Percentiles rank a stretch among this genome's conserved stretches.
phyloP scores from a whole-genome alignment of 352 stramenopile genomes.

The Blastocystis sp. region DNA sequence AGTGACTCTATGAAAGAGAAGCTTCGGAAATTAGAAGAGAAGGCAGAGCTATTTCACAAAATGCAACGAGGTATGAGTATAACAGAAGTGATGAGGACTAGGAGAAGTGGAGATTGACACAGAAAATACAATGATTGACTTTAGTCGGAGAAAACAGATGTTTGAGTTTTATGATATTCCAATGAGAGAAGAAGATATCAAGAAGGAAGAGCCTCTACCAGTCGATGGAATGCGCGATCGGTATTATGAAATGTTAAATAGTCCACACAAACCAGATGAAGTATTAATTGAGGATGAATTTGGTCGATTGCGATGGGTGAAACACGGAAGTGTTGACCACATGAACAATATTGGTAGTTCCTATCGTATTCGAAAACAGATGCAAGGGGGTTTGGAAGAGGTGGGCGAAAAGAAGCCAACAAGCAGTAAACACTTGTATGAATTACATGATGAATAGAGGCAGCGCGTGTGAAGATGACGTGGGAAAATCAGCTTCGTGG shows the following conservation, averaged over 20 bases:
- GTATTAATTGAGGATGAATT: slow-evolving; percentile 58
- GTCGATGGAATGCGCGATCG: neutral
- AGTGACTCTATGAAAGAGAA: slow-evolving; percentile 21
- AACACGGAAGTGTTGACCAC: slow-evolving; percentile 31
- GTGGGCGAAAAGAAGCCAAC: neutral
- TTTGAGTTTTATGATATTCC: slow-evolving; percentile 34
- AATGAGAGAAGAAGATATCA: neutral
- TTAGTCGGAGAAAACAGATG: slow-evolving; percentile 55
- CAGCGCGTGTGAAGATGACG: slow-evolving; percentile 49
- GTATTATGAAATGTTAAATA: slow-evolving; percentile 24
- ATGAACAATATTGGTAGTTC: slow-evolving; percentile 53
- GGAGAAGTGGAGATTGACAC: slow-evolving; percentile 9
- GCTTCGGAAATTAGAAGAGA: slow-evolving; percentile 11
- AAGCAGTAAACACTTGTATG: slow-evolving; percentile 5
- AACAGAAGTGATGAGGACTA: neutral
- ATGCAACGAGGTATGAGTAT: slow-evolving; percentile 34
- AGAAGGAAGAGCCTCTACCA: neutral
- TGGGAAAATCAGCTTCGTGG: slow-evolving; percentile 2
- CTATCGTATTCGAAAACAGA: slow-evolving; percentile 37
- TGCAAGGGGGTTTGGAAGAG: neutral
- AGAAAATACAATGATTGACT: slow-evolving; percentile 13
- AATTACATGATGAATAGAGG: neutral
- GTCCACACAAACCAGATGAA: slow-evolving; percentile 23
- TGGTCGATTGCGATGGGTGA: slow-evolving; percentile 45
- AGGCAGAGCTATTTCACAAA: slow-evolving; percentile 9